These are phyloP conservation scores for Naganishia cerealis DNA, from an alignment of 1,284 basidiomycete genomes.

Conservation along the genomic window DNA sequence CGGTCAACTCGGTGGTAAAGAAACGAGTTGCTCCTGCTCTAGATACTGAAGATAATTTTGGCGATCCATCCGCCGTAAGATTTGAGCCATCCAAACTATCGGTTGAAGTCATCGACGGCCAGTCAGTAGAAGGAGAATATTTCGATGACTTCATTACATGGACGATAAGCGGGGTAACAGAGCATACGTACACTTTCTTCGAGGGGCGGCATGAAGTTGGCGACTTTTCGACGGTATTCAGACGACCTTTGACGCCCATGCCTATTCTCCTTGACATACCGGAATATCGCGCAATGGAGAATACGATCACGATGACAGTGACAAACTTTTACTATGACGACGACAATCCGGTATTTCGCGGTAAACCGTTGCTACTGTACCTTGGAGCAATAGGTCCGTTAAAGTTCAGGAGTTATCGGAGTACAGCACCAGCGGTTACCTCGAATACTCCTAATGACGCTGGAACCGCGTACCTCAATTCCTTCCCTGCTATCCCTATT, in stretches of 20 bases:
- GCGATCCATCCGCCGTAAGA: constrained; percentile 23
- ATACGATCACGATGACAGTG: constrained; percentile 35
- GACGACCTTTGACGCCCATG: constrained; percentile 34
- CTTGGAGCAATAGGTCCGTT: constrained; percentile 84
- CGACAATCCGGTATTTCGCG: constrained; percentile 55
- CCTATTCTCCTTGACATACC: constrained; percentile 34
- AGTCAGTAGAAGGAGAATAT: constrained; percentile 30
- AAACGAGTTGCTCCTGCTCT: constrained; percentile 33
- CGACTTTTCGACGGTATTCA: constrained; percentile 35
- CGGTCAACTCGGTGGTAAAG: constrained; percentile 31
- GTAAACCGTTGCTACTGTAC: constrained; percentile 75
- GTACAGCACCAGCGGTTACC: constrained; percentile 38
- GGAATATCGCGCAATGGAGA: constrained; percentile 26
- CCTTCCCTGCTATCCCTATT: constrained; percentile 29
- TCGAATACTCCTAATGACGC: constrained; percentile 19
- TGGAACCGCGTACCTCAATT: constrained; percentile 16
- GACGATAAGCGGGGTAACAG: constrained; percentile 34
- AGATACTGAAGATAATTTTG: constrained; percentile 29
- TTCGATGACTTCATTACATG: constrained; percentile 35
- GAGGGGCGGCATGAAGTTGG: constrained; percentile 35
- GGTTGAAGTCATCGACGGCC: constrained; percentile 20
- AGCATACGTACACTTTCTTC: constrained; percentile 35
- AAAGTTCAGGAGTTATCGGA: constrained; percentile 49
- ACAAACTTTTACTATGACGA: constrained; percentile 36
- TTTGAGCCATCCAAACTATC: constrained; percentile 30